Base-by-base conservation (phyloP, 805 yeast genomes). In the Pichia eremophila region DNA sequence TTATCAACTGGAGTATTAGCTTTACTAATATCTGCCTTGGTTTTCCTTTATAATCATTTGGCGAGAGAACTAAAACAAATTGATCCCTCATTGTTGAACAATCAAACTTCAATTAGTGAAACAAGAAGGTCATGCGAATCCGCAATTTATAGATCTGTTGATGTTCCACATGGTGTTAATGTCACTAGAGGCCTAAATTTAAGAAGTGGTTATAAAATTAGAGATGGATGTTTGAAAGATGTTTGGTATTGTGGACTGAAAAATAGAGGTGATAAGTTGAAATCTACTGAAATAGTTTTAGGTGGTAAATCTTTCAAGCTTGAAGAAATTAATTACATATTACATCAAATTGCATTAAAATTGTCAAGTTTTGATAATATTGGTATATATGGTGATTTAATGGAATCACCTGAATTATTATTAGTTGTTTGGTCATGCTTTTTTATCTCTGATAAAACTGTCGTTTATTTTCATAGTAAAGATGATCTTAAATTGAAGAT, bases 221-320 rank as follows among this genome's bases (percentile, higher is more conserved):
- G 95, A 55, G 83, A 85, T 60, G 96, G 96, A 4, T 81, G 78
- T 54, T 60, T 87, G 49, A 73, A 76, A 51, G 96, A 87, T 66
- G 60, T 86, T 4, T 86, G 93, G 90, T 75, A 71, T 46, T 65
- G 80, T 14, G 72, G 75, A 11, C 54, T 48, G 44, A 46, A 39
- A 59, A 58, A 57, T 51, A 54, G 41, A 36, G 69, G 14, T 41
- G 52, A 2, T 14, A 17, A 18, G 3, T 8, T 12, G 11, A 19
- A 28, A n/a, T 12, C 34, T 17, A 36, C 43, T 3, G 29, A 19
- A 31, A 39, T 49, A 5, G 14, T 14, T 5, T 14, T 51, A 7
- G 50, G 50, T 17, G 31, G 28, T 5, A 15, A 42, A 18, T n/a
- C 31, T 2, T 44, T 28, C 18, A 25, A 40, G 7, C 35, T 51